Conservation (phyloP, 2,329 filamentous ascomycete species). For the Aspergillus sp. region DNA sequence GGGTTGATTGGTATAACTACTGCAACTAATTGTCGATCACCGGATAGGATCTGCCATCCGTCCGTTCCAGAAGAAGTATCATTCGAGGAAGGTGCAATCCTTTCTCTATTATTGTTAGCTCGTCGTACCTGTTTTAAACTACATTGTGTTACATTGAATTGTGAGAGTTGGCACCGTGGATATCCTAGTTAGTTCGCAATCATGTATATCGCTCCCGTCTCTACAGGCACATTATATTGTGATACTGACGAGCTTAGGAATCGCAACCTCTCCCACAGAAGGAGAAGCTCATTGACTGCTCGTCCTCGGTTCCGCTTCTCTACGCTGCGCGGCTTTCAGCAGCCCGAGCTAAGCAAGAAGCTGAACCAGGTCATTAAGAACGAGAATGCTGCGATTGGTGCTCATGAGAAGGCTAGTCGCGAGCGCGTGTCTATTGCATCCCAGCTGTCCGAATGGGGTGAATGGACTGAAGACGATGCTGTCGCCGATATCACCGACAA, state of each 20-base stretch:
- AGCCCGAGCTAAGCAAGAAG: slow-evolving; percentile 85
- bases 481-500: slow-evolving; percentile 93
- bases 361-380: slow-evolving; percentile 93
- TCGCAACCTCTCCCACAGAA: slow-evolving; percentile 44
- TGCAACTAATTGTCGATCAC: not conserved
- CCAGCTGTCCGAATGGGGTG: slow-evolving; percentile 95
- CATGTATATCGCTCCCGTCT: slow-evolving; percentile 13
- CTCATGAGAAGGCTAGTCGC: slow-evolving; percentile 80
- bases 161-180: not conserved
- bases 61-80: not conserved
- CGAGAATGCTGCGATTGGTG: slow-evolving; percentile 82
- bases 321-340: slow-evolving; percentile 79
- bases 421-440: slow-evolving; percentile 83
- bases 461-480: slow-evolving; percentile 82
- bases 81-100: slow-evolving; percentile 21
- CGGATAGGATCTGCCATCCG: not conserved
- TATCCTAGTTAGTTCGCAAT: slow-evolving; percentile 4
- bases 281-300: slow-evolving; percentile 29
- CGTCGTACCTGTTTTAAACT: not conserved
- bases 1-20: not conserved
- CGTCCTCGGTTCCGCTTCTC: slow-evolving; percentile 79
- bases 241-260: slow-evolving; percentile 35
- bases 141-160: not conserved
- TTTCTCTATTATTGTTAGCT: not conserved
- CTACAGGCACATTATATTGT: not conserved